Percentiles rank a stretch among this genome's conserved stretches.
Conservation (phyloP, 495 filamentous ascomycete genomes). For the Hyphodiscus hymeniophilus region DNA sequence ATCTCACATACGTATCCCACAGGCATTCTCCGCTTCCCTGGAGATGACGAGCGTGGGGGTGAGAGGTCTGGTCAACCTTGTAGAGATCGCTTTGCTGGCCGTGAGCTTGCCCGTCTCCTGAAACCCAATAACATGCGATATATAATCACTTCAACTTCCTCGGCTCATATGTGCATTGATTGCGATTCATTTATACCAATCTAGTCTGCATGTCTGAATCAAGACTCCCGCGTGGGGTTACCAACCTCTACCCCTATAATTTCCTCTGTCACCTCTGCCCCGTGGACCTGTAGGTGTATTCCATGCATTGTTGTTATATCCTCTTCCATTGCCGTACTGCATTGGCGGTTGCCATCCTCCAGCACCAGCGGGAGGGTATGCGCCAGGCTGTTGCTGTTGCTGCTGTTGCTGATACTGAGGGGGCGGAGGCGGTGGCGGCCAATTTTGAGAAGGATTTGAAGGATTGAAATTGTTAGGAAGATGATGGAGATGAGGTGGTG, state of each 20-base stretch:
- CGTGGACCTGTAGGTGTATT: conserved; percentile 4
- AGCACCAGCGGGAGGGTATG: conserved; percentile 4
- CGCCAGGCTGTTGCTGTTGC: not conserved
- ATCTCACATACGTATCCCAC: too few relatives aligned
- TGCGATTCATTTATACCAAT: not conserved
- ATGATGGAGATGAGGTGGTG: conserved; percentile 33
- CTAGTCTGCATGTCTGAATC: not conserved
- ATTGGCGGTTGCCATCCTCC: conserved; percentile 12
- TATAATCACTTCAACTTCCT: not conserved
- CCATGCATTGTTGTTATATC: conserved; percentile 15
- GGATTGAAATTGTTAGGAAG: conserved; percentile 17
- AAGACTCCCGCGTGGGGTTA: not conserved
- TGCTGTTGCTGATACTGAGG: conserved; percentile 11
- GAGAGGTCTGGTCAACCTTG: too few relatives aligned
- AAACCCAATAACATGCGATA: not conserved
- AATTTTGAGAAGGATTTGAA: conserved; percentile 15
- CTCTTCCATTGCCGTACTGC: conserved; percentile 16
- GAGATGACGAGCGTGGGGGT: too few relatives aligned
- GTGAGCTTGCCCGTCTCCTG: too few relatives aligned
- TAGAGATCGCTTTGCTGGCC: too few relatives aligned
- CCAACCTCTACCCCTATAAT: conserved; percentile 21
- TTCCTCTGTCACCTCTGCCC: conserved; percentile 12
- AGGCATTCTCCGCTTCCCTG: too few relatives aligned
- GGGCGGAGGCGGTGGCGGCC: conserved; percentile 22
- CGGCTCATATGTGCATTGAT: not conserved